phyloP scores from a whole-genome alignment of 2,329 filamentous ascomycete genomes.

The Talaromyces islandicus region DNA sequence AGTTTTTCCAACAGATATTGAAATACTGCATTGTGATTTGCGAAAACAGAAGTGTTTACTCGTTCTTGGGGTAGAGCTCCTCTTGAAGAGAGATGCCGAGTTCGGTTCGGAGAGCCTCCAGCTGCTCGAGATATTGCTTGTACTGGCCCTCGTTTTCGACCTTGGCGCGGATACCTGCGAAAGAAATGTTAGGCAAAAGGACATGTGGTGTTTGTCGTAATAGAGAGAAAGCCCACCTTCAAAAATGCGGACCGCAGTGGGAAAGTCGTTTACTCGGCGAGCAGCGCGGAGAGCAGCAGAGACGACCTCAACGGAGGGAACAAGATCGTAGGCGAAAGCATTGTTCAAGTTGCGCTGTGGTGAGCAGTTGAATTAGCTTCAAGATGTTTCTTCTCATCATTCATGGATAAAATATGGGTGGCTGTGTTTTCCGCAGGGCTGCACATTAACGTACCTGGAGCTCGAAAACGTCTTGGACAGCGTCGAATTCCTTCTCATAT shows the following conservation, averaged over 20 bases:
- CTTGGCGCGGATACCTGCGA: constrained; percentile 91
- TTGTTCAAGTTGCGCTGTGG: constrained; percentile 91
- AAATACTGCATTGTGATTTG: not conserved
- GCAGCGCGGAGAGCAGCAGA: constrained; percentile 88
- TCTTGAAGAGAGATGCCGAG: constrained; percentile 88
- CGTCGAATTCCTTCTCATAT: constrained; percentile 99
- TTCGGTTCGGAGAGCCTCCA: constrained; percentile 88
- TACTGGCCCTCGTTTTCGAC: constrained; percentile 98
- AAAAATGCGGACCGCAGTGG: constrained; percentile 95
- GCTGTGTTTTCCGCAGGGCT: constrained; percentile 13
- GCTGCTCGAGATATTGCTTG: constrained; percentile 87
- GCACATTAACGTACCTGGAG: constrained; percentile 68
- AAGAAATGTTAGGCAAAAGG: not conserved
- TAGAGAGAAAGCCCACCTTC: constrained; percentile 63
- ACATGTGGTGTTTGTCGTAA: not conserved
- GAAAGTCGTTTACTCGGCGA: constrained; percentile 95
- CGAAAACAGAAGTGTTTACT: constrained; percentile 22
- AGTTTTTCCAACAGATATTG: constrained; percentile 4
- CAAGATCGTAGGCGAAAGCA: constrained; percentile 99
- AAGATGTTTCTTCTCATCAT: not conserved
- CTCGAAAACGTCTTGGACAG: constrained; percentile 98
- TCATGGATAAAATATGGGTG: not conserved
- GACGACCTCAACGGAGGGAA: constrained; percentile 87
- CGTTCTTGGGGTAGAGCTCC: constrained; percentile 70
- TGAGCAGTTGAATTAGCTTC: not conserved